Evolutionary conservation across 495 filamentous ascomycete genomes (phyloP).

Genomic region (Penicillium taxi): DNA sequence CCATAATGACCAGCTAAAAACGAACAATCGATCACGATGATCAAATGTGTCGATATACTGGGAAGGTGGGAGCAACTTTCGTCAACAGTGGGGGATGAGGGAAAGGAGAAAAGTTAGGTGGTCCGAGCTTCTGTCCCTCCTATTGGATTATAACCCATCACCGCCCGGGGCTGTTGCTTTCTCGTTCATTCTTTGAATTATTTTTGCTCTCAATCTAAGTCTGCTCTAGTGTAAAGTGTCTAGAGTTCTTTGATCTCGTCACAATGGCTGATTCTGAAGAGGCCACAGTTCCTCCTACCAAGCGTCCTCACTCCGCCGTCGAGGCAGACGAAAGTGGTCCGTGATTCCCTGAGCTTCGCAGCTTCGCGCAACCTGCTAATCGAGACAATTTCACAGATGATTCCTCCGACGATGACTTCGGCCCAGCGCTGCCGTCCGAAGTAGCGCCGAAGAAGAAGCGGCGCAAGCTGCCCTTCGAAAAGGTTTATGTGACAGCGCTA

Average conservation of each 20-base stretch:
- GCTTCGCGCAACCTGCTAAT: slow-evolving; percentile 12
- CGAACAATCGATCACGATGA: slow-evolving; percentile 17
- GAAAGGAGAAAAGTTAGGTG: slow-evolving; percentile 37
- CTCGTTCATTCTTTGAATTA: background rate
- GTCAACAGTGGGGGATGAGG: slow-evolving; percentile 24
- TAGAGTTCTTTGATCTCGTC: background rate
- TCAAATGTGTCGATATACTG: slow-evolving; percentile 16
- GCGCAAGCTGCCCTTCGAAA: slow-evolving; percentile 85
- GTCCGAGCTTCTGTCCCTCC: slow-evolving; percentile 30
- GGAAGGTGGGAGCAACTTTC: slow-evolving; percentile 13
- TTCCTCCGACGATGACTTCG: slow-evolving; percentile 91
- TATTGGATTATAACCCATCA: slow-evolving; percentile 15
- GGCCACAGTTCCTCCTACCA: slow-evolving; percentile 14
- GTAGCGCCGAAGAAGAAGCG: slow-evolving; percentile 83
- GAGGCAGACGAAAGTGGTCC: slow-evolving; percentile 30
- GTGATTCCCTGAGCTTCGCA: slow-evolving; percentile 6
- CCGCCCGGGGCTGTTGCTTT: slow-evolving; percentile 18
- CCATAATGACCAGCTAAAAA: slow-evolving; percentile 29
- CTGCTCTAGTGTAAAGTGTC: background rate
- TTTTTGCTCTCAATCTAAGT: too few species aligned
- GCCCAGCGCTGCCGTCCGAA: slow-evolving; percentile 70
- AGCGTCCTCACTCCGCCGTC: slow-evolving; percentile 34
- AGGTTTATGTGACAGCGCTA: slow-evolving; percentile 85
- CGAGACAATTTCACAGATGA: slow-evolving; percentile 20
- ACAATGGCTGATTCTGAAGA: slow-evolving; percentile 29